phyloP scores from a whole-genome alignment of 2,329 filamentous ascomycete genomes.

The Trichophyton simii region DNA sequence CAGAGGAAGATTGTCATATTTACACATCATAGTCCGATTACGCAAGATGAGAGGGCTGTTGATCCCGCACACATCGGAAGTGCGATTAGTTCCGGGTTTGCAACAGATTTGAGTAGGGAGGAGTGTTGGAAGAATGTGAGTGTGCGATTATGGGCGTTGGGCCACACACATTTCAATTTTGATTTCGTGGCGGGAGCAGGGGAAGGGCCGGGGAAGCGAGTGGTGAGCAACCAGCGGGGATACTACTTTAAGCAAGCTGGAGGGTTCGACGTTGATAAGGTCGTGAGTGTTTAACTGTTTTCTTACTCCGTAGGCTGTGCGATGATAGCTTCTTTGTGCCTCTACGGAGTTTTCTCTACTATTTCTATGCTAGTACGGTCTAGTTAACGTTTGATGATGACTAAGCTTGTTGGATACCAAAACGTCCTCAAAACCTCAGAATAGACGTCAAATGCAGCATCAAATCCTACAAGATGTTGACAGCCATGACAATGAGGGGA shows the following conservation, averaged over 20 bases:
- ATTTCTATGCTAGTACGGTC: no score
- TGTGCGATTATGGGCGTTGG: conserved; percentile 37
- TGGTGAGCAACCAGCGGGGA: conserved; percentile 25
- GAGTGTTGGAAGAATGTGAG: conserved; percentile 27
- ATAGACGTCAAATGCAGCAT: background rate
- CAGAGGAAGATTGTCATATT: conserved; percentile 27
- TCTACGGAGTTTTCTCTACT: no score
- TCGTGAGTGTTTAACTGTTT: conserved; percentile 3
- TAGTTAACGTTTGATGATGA: background rate
- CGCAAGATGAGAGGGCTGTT: conserved; percentile 16
- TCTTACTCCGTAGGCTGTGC: no score
- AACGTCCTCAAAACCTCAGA: background rate
- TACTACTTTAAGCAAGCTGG: conserved; percentile 24
- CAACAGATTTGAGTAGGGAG: conserved; percentile 30
- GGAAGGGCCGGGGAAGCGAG: conserved; percentile 16
- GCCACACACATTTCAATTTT: conserved; percentile 39
- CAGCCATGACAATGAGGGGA: no score
- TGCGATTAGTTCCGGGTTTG: conserved; percentile 27
- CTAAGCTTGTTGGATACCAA: background rate
- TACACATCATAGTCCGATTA: conserved; percentile 28
- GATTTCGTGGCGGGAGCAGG: conserved; percentile 20
- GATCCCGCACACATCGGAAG: conserved; percentile 25
- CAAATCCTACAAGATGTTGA: background rate
- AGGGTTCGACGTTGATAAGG: conserved; percentile 25
- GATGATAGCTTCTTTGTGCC: no score